A percentile compares a stretch with the other conserved stretches of the same genome.
These are phyloP conservation scores for Aleurites moluccanus DNA, from an alignment of 441 rosid genomes.

Conservation along the genomic window DNA sequence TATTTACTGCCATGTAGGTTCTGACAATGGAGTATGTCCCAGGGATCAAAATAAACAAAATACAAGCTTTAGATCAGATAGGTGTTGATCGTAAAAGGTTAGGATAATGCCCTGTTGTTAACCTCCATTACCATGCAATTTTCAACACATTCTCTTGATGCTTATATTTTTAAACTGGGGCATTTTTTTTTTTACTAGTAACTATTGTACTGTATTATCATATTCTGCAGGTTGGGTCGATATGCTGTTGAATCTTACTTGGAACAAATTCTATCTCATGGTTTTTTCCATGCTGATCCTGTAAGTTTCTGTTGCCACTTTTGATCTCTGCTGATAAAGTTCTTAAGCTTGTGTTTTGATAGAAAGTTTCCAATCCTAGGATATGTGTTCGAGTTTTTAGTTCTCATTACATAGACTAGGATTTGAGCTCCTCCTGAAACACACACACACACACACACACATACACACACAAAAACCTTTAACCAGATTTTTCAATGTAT, in stretches of 20 bases:
- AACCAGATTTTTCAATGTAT: neutral
- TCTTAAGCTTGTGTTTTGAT: constrained; percentile 2
- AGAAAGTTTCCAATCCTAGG: neutral
- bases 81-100: constrained; percentile 98
- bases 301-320: constrained; percentile 41
- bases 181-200: constrained; percentile 10
- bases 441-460: no score
- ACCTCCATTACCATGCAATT: constrained; percentile 8
- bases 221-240: constrained; percentile 71
- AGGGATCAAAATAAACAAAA: constrained; percentile 93
- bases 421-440: neutral
- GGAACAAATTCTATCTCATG: constrained; percentile 97
- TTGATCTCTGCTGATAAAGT: constrained; percentile 17
- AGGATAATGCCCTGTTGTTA: constrained; percentile 18
- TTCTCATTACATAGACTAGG: neutral
- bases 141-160: constrained; percentile 3
- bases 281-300: constrained; percentile 99
- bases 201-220: constrained; percentile 5
- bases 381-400: neutral
- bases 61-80: constrained; percentile 82
- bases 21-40: constrained; percentile 99
- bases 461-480: neutral
- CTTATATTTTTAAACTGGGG: constrained; percentile 18
- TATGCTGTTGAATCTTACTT: constrained; percentile 98
- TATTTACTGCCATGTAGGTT: constrained; percentile 45